Conservation (phyloP, 768 basidiomycete species). For the Leucogyrophana mollusca region DNA sequence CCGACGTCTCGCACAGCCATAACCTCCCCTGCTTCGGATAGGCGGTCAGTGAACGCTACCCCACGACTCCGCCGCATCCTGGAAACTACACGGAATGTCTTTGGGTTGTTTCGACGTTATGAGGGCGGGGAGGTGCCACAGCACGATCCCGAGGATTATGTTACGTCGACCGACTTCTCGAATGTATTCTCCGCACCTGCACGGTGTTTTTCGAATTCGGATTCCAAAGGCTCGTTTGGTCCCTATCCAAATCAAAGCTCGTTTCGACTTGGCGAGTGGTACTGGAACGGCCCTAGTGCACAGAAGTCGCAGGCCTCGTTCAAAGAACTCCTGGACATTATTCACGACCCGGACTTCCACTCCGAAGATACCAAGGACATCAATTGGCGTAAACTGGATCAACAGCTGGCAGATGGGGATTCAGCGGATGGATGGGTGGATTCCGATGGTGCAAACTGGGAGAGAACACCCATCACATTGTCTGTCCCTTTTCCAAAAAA, state of each 20-base stretch:
- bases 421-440: slow-evolving; percentile 1
- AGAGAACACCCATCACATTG: slow-evolving; percentile 4
- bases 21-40: no score
- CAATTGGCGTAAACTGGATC: neutral
- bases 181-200: no score
- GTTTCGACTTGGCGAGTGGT: slow-evolving; percentile 24
- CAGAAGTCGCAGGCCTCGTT: slow-evolving; percentile 19
- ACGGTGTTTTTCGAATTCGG: no score
- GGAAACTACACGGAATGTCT: slow-evolving; percentile 1
- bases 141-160: slow-evolving; percentile 5
- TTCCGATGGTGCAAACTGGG: slow-evolving; percentile 15
- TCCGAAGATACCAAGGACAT: neutral
- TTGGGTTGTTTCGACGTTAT: slow-evolving; percentile 3
- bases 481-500: slow-evolving; percentile 2
- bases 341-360: slow-evolving; percentile 2
- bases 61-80: neutral
- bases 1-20: no score
- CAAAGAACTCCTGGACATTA: slow-evolving; percentile 9
- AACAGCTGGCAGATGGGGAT: slow-evolving; percentile 2
- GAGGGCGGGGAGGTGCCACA: neutral
- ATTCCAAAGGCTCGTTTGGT: slow-evolving; percentile 1
- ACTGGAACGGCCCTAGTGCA: slow-evolving; percentile 13
- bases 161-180: no score
- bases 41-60: no score
- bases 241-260: slow-evolving; percentile 22